phyloP scores from a whole-genome alignment of 1,284 basidiomycete species.

The Microbotryomycetes sp. region DNA sequence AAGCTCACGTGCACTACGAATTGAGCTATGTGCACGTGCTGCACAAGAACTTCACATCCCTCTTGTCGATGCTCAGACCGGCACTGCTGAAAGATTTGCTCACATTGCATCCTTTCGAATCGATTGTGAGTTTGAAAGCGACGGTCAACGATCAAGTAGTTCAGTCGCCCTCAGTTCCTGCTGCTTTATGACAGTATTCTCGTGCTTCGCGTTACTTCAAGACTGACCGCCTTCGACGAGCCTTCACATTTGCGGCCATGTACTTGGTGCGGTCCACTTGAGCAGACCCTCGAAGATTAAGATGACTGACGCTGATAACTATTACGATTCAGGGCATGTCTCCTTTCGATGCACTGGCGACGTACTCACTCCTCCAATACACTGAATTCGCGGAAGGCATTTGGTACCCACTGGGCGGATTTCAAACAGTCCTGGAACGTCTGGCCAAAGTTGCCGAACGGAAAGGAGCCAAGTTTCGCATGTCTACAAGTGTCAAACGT shows the following conservation, averaged over 20 bases:
- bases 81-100: constrained; percentile 45
- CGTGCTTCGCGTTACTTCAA: constrained; percentile 47
- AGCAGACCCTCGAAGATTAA: too few species aligned
- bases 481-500: constrained; percentile 43
- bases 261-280: constrained; percentile 38
- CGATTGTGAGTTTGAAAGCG: constrained; percentile 22
- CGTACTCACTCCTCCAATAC: constrained; percentile 51
- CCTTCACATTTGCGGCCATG: constrained; percentile 48
- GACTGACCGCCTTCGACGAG: constrained; percentile 48
- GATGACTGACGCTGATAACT: too few species aligned
- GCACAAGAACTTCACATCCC: constrained; percentile 46
- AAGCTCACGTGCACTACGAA: constrained; percentile 47
- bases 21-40: constrained; percentile 46
- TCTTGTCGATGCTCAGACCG: constrained; percentile 46
- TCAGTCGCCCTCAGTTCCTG: constrained; percentile 7
- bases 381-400: constrained; percentile 52
- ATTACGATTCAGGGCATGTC: constrained; percentile 45
- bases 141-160: not conserved
- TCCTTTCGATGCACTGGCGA: constrained; percentile 51
- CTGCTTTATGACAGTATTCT: constrained; percentile 39
- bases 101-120: constrained; percentile 43
- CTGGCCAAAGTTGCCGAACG: constrained; percentile 46
- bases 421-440: constrained; percentile 47
- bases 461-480: constrained; percentile 46
- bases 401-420: constrained; percentile 52